Percentiles rank a stretch among this genome's conserved stretches.
Evolutionary conservation across 768 basidiomycete species (phyloP).

Genomic region (Amanita exitialis): DNA sequence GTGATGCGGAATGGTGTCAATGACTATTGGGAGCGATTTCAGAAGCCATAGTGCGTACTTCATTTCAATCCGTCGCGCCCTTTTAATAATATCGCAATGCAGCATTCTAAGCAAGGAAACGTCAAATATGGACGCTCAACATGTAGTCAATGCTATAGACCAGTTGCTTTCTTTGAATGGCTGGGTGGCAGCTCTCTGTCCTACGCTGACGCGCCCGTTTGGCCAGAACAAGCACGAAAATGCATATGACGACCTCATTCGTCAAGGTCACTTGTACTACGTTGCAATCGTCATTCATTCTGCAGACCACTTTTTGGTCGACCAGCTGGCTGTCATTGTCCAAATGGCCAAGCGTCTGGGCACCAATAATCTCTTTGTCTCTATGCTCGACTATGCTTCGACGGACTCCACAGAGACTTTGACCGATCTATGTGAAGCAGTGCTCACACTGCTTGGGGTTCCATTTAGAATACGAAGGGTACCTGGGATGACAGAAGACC

Average conservation of each 20-base stretch:
- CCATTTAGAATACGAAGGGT: conserved; percentile 91
- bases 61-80: not conserved
- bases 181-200: conserved; percentile 95
- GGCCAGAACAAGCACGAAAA: conserved; percentile 82
- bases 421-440: conserved; percentile 90
- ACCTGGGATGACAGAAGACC: conserved; percentile 85
- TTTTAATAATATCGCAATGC: not conserved
- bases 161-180: conserved; percentile 93
- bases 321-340: conserved; percentile 96
- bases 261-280: conserved; percentile 81
- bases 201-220: conserved; percentile 90
- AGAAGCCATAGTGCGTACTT: conserved; percentile 65
- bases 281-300: conserved; percentile 94
- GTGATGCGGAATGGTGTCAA: conserved; percentile 66
- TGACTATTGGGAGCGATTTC: conserved; percentile 91
- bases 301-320: conserved; percentile 97
- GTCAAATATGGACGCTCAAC: conserved; percentile 82
- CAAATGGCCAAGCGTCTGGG: conserved; percentile 91
- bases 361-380: conserved; percentile 85
- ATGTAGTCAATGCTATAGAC: conserved; percentile 83
- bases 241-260: conserved; percentile 82
- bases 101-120: conserved; percentile 81
- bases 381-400: conserved; percentile 96
- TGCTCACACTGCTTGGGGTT: conserved; percentile 86
- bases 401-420: conserved; percentile 92